phyloP scores from a whole-genome alignment of 345 rosid species.

The Trapa bicornis region DNA sequence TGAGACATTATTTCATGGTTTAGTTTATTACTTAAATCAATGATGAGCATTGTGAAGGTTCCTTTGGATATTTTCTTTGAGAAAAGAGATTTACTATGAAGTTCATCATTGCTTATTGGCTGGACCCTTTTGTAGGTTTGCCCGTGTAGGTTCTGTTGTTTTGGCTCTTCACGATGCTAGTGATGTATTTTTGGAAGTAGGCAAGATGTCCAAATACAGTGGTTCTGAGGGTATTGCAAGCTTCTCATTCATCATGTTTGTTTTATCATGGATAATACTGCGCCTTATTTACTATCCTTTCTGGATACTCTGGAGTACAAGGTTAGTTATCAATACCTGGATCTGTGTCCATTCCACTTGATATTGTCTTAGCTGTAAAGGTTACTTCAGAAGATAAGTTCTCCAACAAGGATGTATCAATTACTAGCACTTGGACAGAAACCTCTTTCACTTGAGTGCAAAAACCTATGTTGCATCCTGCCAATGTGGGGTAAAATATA shows the following conservation, averaged over 20 bases:
- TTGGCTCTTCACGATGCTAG: conserved; percentile 96
- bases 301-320: conserved; percentile 97
- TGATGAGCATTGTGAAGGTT: no score
- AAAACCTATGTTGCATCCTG: neutral
- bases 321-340: conserved; percentile 27
- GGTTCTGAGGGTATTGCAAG: conserved; percentile 77
- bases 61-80: neutral
- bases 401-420: neutral
- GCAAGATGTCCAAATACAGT: conserved; percentile 85
- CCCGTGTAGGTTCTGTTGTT: conserved; percentile 80
- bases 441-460: neutral
- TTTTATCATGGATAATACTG: conserved; percentile 70
- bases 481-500: neutral
- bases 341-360: neutral
- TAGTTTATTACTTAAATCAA: no score
- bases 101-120: neutral
- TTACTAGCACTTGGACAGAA: neutral
- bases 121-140: conserved; percentile 44
- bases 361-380: neutral
- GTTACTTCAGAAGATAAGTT: neutral
- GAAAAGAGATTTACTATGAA: neutral
- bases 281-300: conserved; percentile 91
- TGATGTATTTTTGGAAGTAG: conserved; percentile 83
- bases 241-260: conserved; percentile 65
- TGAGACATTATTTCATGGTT: no score